Conservation (phyloP, 2,329 filamentous ascomycete species). For the Pyrenochaeta sp. region DNA sequence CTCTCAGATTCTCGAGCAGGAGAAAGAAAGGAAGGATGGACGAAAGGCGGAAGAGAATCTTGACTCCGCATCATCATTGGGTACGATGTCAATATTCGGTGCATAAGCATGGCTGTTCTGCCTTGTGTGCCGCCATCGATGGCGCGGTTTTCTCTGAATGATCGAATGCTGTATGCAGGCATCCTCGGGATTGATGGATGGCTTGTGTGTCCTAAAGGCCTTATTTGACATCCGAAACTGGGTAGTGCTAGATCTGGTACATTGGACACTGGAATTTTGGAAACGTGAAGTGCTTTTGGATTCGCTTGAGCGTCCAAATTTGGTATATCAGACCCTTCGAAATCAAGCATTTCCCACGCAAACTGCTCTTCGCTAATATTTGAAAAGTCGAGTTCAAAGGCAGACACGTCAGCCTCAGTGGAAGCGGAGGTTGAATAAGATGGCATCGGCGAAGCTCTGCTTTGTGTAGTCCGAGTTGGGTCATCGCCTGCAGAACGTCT, state of each 20-base stretch:
- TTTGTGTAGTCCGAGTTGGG: too few relatives aligned
- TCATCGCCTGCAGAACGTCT: too few relatives aligned
- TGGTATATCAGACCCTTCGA: conserved; percentile 8
- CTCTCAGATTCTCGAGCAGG: conserved; percentile 19
- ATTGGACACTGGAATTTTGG: neutral
- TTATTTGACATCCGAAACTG: too few relatives aligned
- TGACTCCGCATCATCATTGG: conserved; percentile 50
- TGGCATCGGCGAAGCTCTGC: too few relatives aligned
- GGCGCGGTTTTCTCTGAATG: conserved; percentile 36
- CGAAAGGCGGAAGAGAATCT: conserved; percentile 53
- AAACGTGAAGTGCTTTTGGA: neutral
- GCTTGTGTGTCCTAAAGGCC: neutral
- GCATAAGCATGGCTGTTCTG: conserved; percentile 48
- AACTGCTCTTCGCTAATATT: conserved; percentile 4
- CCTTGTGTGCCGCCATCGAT: conserved; percentile 34
- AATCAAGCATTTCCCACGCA: conserved; percentile 24
- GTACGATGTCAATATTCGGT: conserved; percentile 54
- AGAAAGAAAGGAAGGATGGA: conserved; percentile 46
- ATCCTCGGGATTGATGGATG: conserved; percentile 25
- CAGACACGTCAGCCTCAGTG: too few relatives aligned
- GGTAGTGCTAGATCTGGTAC: neutral
- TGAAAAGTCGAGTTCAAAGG: conserved; percentile 2
- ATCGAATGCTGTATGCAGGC: conserved; percentile 27
- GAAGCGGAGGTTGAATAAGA: too few relatives aligned
- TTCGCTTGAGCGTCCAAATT: conserved; percentile 17